Percentiles rank a stretch among this genome's conserved stretches.
These are phyloP conservation scores for Xylariaceae sp. DNA, from an alignment of 2,329 filamentous ascomycete genomes.

Conservation along the genomic window DNA sequence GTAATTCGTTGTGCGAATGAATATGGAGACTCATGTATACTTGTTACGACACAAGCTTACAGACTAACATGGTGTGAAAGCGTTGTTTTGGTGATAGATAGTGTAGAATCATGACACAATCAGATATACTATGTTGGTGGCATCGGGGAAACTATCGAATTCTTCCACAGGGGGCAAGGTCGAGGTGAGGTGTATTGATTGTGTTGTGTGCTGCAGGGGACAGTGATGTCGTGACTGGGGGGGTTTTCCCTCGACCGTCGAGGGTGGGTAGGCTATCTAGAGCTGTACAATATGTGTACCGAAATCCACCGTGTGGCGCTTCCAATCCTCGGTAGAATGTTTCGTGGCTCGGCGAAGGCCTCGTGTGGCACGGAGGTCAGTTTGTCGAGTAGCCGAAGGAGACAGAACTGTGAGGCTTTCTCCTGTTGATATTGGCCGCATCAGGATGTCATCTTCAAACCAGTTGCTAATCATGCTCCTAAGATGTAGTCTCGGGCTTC, in stretches of 20 bases:
- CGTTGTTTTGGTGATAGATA: neutral
- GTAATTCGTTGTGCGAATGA: neutral
- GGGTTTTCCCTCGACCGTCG: slow-evolving; percentile 23
- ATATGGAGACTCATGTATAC: neutral
- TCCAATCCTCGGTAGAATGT: slow-evolving; percentile 14
- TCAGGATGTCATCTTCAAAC: slow-evolving; percentile 2
- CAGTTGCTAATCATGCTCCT: neutral
- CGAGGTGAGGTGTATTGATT: slow-evolving; percentile 26
- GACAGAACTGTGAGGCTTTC: neutral
- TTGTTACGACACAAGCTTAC: neutral
- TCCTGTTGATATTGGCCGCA: slow-evolving; percentile 2
- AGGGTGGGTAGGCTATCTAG: slow-evolving; percentile 17
- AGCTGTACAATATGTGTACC: slow-evolving; percentile 20
- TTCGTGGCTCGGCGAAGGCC: slow-evolving; percentile 9
- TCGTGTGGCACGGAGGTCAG: slow-evolving; percentile 1
- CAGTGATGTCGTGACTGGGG: slow-evolving; percentile 28
- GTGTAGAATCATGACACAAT: slow-evolving; percentile 2
- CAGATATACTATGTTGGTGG: slow-evolving; percentile 7
- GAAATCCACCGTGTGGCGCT: slow-evolving; percentile 21
- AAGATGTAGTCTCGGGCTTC: slow-evolving; percentile 22
- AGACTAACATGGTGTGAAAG: slow-evolving; percentile 1
- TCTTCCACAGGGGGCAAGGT: slow-evolving; percentile 13
- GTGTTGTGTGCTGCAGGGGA: slow-evolving; percentile 26
- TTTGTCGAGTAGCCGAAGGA: slow-evolving; percentile 7
- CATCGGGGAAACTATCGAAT: slow-evolving; percentile 10